Base-by-base conservation (phyloP, 805 yeast genomes). In the Dipodascus albidus region DNA sequence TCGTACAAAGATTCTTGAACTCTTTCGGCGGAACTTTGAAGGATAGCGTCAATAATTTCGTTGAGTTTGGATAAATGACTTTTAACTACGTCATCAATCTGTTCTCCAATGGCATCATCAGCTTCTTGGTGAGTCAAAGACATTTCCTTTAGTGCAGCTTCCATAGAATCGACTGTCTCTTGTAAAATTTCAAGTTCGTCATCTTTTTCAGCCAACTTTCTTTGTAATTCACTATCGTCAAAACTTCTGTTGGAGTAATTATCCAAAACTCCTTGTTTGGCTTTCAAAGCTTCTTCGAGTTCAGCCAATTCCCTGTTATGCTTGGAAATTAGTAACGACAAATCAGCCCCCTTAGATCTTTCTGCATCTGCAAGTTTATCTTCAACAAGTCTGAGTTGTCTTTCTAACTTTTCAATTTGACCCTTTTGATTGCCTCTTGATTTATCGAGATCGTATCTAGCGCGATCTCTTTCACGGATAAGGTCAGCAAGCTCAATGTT, bases 391-490 rank as follows among this genome's bases (percentile, higher is more conserved):
- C 87, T 74, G 44, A 85, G 64, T 59, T 83, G 82, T 1, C 87
- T 71, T 59, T 82, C 81, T 24, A 86, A 72, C 57, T 71, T 75
- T 59, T 84, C 91, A 55, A 81, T 75, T 58, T 83, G 86, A 55
- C 73, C 79, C 53, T 78, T 81, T 59, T 82, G 82, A 44, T 78
- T 72, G 8, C 86, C 89, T 59, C 76, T 80, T 9, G 77, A 64
- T 59, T 86, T 77, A 58, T 87, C 96, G 47, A 87, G 70, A 55
- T 88, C 96, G 59, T 88, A 73, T 62, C 91, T 77, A 0, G 96
- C 95, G 50, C 95, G 77, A 64, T 88, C 96, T 54, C 96, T 80
- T 65, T 88, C 96, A 57, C 93, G 78, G 54, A 89, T 89, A 60
- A 88, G 75, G 60, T 87, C 96, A 0, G 96, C 96, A 56, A 88